These are phyloP conservation scores for Populus hybrid DNA, from an alignment of 441 rosid species.

Conservation along the genomic window DNA sequence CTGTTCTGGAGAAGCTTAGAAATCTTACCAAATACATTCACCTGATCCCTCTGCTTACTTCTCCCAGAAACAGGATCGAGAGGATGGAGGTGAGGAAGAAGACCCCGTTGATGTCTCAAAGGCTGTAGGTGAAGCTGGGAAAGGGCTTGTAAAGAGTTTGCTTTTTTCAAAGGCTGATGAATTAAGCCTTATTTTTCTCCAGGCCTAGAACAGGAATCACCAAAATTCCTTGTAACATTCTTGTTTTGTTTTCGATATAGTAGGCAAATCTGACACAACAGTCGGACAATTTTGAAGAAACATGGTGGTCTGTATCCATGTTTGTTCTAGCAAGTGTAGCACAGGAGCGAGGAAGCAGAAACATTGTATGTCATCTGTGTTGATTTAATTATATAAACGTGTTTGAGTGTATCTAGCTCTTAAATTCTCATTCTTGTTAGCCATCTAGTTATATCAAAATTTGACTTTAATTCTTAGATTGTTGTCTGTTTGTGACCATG, in stretches of 20 bases:
- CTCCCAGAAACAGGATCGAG: constrained; percentile 74
- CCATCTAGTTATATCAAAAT: background rate
- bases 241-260: background rate
- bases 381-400: background rate
- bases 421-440: background rate
- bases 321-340: background rate
- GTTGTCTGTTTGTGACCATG: background rate
- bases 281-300: constrained; percentile 2
- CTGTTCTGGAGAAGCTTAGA: background rate
- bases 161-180: constrained; percentile 44
- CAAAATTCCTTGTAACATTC: background rate
- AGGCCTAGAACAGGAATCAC: background rate
- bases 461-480: no score
- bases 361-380: background rate
- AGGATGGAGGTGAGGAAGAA: constrained; percentile 36
- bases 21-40: background rate
- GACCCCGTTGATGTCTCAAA: constrained; percentile 49
- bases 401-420: background rate
- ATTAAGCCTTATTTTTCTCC: background rate
- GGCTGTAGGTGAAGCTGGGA: constrained; percentile 66
- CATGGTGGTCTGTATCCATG: background rate
- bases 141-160: constrained; percentile 74
- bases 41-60: background rate
- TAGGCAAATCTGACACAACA: background rate
- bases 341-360: background rate